Percentiles rank a stretch among this genome's conserved stretches.
Conservation (phyloP, 805 yeast genomes). For the Lipomyces oligophaga region DNA sequence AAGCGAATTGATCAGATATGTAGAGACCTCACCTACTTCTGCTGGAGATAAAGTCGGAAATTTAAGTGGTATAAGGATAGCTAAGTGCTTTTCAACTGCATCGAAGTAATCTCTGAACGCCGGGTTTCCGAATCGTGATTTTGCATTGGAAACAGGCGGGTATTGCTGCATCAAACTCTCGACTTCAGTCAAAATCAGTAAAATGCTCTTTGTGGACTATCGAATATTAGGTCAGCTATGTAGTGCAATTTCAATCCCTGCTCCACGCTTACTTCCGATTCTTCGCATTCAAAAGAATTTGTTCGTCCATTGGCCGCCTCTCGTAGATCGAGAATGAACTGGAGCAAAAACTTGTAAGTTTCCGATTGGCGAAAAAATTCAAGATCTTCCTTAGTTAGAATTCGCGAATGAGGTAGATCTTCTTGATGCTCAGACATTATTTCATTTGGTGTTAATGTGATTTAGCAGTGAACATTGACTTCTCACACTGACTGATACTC, state of each 20-base stretch:
- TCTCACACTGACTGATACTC: no score
- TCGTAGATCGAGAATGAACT: conserved; percentile 57
- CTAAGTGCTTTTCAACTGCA: conserved; percentile 42
- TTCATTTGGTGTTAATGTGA: no score
- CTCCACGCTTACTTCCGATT: conserved; percentile 33
- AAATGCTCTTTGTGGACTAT: background rate
- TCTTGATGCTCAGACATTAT: no score
- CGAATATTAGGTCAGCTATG: background rate
- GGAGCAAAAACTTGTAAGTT: conserved; percentile 49
- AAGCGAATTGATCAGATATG: conserved; percentile 69
- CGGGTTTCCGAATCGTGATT: conserved; percentile 83
- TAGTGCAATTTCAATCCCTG: no score
- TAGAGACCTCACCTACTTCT: conserved; percentile 44
- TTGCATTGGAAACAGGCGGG: conserved; percentile 66
- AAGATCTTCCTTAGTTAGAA: conserved; percentile 58
- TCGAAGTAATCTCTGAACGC: conserved; percentile 86
- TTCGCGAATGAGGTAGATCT: conserved; percentile 27
- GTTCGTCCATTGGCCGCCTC: conserved; percentile 59
- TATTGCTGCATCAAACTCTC: conserved; percentile 45
- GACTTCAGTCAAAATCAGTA: conserved; percentile 45
- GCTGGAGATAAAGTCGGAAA: background rate
- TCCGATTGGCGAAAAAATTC: conserved; percentile 53
- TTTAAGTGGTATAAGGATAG: background rate
- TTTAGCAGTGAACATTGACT: no score
- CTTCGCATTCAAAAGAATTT: conserved; percentile 47